These are phyloP conservation scores for Suhomyces emberorum DNA, from an alignment of 805 yeast genomes.

Conservation along the genomic window DNA sequence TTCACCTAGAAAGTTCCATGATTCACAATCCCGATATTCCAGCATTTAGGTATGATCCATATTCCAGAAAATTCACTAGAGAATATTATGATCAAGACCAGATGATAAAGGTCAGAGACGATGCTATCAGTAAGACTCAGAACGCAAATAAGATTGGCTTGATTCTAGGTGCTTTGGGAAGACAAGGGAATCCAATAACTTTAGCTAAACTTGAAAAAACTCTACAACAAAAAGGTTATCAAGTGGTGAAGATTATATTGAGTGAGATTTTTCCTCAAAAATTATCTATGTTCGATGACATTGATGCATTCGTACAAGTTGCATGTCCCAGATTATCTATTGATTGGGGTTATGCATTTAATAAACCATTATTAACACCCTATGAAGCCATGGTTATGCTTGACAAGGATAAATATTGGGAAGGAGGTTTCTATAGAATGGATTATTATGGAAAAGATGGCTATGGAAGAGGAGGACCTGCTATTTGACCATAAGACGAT, in stretches of 20 bases:
- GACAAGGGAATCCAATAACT: conserved; percentile 88
- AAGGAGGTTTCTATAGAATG: conserved; percentile 79
- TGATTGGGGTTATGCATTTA: conserved; percentile 98
- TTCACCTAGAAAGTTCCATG: conserved; percentile 94
- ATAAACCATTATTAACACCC: conserved; percentile 87
- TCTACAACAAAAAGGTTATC: conserved; percentile 53
- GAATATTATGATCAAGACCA: conserved; percentile 88
- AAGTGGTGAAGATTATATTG: conserved; percentile 75
- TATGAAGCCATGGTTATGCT: conserved; percentile 93
- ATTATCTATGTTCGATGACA: conserved; percentile 84
- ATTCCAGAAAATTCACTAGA: conserved; percentile 82
- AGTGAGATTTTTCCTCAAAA: conserved; percentile 94
- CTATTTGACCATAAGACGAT: no score
- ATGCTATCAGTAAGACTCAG: conserved; percentile 66
- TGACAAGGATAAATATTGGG: conserved; percentile 66
- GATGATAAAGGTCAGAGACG: conserved; percentile 67
- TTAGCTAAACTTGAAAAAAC: conserved; percentile 59
- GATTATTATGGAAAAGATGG: conserved; percentile 90
- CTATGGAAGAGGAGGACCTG: conserved; percentile 70
- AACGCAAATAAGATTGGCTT: conserved; percentile 70
- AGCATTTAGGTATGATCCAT: conserved; percentile 94
- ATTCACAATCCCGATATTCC: conserved; percentile 92
- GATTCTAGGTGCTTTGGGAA: conserved; percentile 88
- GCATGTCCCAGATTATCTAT: conserved; percentile 96
- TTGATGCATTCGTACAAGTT: conserved; percentile 94